A percentile compares a stretch with the other conserved stretches of the same genome.
Evolutionary conservation across 2,329 filamentous ascomycete genomes (phyloP).

Genomic region (Penicillium expansum): DNA sequence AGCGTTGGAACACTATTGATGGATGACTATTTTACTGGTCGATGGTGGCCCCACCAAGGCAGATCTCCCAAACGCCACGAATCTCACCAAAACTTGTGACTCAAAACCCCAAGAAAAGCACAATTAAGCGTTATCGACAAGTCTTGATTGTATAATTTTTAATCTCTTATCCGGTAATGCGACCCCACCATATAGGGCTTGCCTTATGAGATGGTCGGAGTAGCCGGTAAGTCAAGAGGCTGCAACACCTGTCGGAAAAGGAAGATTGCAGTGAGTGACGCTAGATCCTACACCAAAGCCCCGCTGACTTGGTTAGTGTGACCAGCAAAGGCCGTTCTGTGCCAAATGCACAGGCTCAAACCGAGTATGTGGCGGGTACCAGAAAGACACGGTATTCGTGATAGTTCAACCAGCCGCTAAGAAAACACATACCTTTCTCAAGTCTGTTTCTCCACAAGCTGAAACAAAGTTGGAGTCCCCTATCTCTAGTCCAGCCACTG

Average conservation of each 20-base stretch:
- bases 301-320: conserved; percentile 23
- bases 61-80: not conserved
- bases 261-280: conserved; percentile 6
- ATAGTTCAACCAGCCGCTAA: conserved; percentile 21
- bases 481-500: not conserved
- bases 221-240: conserved; percentile 13
- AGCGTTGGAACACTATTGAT: not conserved
- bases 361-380: conserved; percentile 32
- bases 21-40: not conserved
- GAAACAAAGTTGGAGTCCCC: not conserved
- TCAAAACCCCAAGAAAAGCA: not conserved
- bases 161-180: not conserved
- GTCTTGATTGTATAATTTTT: not conserved
- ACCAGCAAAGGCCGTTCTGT: conserved; percentile 29
- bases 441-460: not conserved
- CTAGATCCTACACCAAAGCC: not conserved
- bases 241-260: conserved; percentile 13
- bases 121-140: too few species aligned
- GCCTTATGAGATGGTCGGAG: conserved; percentile 3
- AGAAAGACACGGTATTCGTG: conserved; percentile 29
- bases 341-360: conserved; percentile 31
- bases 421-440: conserved; percentile 2
- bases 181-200: not conserved
- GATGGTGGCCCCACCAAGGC: not conserved
- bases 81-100: not conserved